Percentiles rank a stretch among this genome's conserved stretches.
phyloP scores from a whole-genome alignment of 2,329 filamentous ascomycete genomes.

The Arthrobotrys musiformis region DNA sequence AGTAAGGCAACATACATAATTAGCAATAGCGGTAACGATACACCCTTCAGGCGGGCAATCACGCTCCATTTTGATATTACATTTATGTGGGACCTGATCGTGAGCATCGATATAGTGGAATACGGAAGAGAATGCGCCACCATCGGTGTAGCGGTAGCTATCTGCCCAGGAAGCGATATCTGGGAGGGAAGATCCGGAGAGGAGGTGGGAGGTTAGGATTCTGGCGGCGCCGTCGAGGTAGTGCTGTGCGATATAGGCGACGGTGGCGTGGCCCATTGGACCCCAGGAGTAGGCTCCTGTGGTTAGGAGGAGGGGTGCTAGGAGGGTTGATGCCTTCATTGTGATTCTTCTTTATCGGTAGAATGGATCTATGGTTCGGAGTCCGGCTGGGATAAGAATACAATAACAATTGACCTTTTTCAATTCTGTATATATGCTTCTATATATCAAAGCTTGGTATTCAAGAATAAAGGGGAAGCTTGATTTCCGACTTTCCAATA shows the following conservation, averaged over 20 bases:
- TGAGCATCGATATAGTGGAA: conserved; percentile 77
- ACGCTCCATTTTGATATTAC: conserved; percentile 70
- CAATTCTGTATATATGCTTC: conserved; percentile 1
- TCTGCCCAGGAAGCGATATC: conserved; percentile 73
- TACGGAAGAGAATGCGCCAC: conserved; percentile 70
- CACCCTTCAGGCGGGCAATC: conserved; percentile 73
- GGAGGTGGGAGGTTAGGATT: conserved; percentile 67
- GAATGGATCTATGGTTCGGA: conserved; percentile 5
- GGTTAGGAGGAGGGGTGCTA: conserved; percentile 37
- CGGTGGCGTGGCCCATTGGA: conserved; percentile 52
- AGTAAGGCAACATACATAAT: conserved; percentile 65
- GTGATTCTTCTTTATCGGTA: conserved; percentile 8
- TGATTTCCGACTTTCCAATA: conserved; percentile 12
- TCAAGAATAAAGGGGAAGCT: not conserved
- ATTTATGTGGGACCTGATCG: conserved; percentile 69
- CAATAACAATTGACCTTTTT: not conserved
- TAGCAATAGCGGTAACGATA: conserved; percentile 70
- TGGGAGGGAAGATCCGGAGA: conserved; percentile 68
- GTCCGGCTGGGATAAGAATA: not conserved
- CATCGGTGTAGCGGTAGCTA: conserved; percentile 71
- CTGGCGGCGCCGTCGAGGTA: conserved; percentile 57
- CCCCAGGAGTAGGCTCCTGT: conserved; percentile 54
- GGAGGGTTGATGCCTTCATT: conserved; percentile 54
- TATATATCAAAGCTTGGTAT: not conserved
- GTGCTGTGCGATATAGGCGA: conserved; percentile 56